Evolutionary conservation across 225 moss, liverwort and hornwort species (phyloP).

Genomic region (Pleurozium schreberi): DNA sequence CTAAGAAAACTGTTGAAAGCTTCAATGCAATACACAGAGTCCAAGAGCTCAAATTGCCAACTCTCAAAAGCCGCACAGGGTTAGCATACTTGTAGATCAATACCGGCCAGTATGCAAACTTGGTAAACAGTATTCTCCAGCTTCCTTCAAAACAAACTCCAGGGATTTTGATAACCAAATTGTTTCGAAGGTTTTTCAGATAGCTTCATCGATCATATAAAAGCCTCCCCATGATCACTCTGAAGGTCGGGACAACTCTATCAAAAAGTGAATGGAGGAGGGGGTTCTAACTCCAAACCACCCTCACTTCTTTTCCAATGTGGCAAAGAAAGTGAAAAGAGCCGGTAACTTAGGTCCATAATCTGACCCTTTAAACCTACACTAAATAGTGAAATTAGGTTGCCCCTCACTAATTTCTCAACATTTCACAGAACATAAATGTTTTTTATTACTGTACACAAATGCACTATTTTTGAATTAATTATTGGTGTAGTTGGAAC

Average conservation of each 20-base stretch:
- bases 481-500: too few species aligned
- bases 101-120: not conserved
- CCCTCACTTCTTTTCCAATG: not conserved
- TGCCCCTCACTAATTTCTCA: too few species aligned
- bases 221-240: not conserved
- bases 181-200: not conserved
- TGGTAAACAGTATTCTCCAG: not conserved
- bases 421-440: too few species aligned
- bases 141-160: not conserved
- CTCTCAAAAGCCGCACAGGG: not conserved
- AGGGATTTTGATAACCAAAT: not conserved
- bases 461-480: too few species aligned
- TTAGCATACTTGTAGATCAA: not conserved
- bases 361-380: too few species aligned
- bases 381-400: too few species aligned
- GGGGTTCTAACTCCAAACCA: not conserved
- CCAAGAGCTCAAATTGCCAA: not conserved
- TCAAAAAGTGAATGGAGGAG: not conserved
- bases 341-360: not conserved
- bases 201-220: not conserved
- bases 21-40: not conserved
- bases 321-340: not conserved
- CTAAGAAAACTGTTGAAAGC: not conserved
- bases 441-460: too few species aligned
- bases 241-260: not conserved